Evolutionary conservation across 2,329 filamentous ascomycete species (phyloP).

Genomic region (Fusarium sacchari): DNA sequence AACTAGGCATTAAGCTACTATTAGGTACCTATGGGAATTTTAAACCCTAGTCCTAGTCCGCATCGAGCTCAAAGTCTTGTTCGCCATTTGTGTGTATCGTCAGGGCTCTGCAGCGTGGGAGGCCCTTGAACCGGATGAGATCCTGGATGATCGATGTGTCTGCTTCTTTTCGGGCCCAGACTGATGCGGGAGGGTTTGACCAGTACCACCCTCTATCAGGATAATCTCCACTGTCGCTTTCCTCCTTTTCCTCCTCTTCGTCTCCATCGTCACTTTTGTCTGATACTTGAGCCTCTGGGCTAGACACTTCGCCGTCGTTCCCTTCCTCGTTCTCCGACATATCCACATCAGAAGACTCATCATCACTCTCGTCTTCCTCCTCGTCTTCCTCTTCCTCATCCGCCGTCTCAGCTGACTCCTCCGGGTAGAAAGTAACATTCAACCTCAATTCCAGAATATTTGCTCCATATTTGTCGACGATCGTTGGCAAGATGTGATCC

Average conservation of each 20-base stretch:
- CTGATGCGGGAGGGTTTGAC: background rate
- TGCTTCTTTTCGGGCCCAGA: constrained; percentile 4
- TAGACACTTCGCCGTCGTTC: background rate
- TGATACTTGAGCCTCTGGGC: background rate
- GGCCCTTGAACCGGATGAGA: background rate
- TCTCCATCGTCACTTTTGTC: too few species aligned
- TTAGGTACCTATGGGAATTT: too few species aligned
- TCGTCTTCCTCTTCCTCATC: background rate
- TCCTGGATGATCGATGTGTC: background rate
- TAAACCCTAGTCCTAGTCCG: constrained; percentile 17
- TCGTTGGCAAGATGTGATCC: background rate
- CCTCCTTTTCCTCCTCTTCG: background rate
- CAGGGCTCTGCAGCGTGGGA: background rate
- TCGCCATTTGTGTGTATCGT: background rate
- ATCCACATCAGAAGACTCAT: background rate
- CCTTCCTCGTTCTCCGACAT: background rate
- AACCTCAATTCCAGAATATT: background rate
- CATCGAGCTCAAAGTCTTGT: background rate
- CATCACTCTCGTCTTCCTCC: background rate
- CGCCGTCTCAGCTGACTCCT: background rate
- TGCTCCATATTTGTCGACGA: background rate
- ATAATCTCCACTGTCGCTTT: background rate
- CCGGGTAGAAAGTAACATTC: background rate
- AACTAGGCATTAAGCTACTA: too few species aligned
- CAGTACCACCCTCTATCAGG: background rate